Percentiles rank a stretch among this genome's conserved stretches.
These are phyloP conservation scores for Melaleuca alternifolia DNA, from an alignment of 345 rosid genomes.

Conservation along the genomic window DNA sequence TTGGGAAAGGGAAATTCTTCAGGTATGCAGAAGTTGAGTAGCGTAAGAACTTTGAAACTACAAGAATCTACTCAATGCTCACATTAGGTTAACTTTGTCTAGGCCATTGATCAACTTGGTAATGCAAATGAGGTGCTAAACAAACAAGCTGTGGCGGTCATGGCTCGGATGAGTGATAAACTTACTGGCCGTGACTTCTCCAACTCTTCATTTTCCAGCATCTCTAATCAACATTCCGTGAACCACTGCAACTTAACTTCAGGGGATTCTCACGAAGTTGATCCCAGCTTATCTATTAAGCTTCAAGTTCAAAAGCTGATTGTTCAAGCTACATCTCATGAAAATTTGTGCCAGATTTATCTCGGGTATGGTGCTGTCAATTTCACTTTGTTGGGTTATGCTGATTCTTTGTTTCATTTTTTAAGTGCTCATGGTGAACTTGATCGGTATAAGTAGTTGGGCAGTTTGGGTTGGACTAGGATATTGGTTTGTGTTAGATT, in stretches of 20 bases:
- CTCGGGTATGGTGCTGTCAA: conserved; percentile 55
- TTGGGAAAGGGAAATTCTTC: conserved; percentile 87
- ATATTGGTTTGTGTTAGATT: background rate
- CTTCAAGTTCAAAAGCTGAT: conserved; percentile 93
- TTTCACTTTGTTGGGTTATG: background rate
- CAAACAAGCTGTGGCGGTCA: conserved; percentile 85
- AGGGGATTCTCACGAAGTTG: conserved; percentile 69
- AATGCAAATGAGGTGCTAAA: conserved; percentile 95
- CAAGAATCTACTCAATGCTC: background rate
- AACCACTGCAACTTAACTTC: conserved; percentile 69
- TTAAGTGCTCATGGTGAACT: background rate
- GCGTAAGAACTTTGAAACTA: background rate
- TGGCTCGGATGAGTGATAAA: conserved; percentile 89
- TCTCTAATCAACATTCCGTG: conserved; percentile 35
- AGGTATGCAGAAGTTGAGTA: conserved; percentile 30
- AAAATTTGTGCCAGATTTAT: conserved; percentile 92
- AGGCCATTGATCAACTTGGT: conserved; percentile 97
- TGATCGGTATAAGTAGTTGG: background rate
- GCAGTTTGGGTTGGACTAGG: background rate
- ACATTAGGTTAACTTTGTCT: background rate
- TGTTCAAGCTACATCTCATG: conserved; percentile 74
- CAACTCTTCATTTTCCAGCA: conserved; percentile 32
- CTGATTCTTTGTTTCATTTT: background rate
- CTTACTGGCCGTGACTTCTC: conserved; percentile 86
- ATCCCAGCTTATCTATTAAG: conserved; percentile 80